These are phyloP conservation scores for Trypanosoma lewisi DNA, from an alignment of 208 protist species.

Conservation along the genomic window DNA sequence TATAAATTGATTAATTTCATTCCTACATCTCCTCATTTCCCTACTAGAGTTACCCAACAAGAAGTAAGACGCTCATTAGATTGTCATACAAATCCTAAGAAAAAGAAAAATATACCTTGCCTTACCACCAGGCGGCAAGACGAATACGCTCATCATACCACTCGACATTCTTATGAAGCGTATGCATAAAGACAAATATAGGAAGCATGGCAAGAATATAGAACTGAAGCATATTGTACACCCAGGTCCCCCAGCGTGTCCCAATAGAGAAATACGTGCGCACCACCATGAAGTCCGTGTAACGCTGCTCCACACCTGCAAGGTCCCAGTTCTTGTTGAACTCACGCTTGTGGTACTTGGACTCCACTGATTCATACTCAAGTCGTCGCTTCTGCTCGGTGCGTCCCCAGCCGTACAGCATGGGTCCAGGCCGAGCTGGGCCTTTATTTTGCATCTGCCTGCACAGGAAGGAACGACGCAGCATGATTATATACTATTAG, in stretches of 20 bases:
- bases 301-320: constrained; percentile 85
- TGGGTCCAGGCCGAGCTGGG: constrained; percentile 79
- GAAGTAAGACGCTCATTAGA: too few relatives aligned
- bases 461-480: constrained; percentile 64
- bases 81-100: constrained; percentile 10
- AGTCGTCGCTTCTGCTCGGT: constrained; percentile 90
- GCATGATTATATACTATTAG: constrained; percentile 29
- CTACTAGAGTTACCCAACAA: too few relatives aligned
- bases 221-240: constrained; percentile 89
- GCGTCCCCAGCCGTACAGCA: constrained; percentile 88
- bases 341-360: constrained; percentile 89
- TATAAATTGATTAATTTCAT: too few relatives aligned
- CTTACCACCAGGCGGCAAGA: constrained; percentile 87
- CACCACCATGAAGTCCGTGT: constrained; percentile 89
- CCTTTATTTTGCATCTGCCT: constrained; percentile 72
- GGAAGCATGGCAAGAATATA: constrained; percentile 85
- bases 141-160: constrained; percentile 86
- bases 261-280: constrained; percentile 88
- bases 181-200: constrained; percentile 80
- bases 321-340: constrained; percentile 92
- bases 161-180: constrained; percentile 78
- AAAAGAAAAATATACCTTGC: not conserved
- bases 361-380: constrained; percentile 89
- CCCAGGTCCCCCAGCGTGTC: constrained; percentile 85
- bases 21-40: too few relatives aligned